Percentiles rank a stretch among this genome's conserved stretches.
Evolutionary conservation across 23 red algal species (phyloP).

Genomic region (Gracilaria domingensis): DNA sequence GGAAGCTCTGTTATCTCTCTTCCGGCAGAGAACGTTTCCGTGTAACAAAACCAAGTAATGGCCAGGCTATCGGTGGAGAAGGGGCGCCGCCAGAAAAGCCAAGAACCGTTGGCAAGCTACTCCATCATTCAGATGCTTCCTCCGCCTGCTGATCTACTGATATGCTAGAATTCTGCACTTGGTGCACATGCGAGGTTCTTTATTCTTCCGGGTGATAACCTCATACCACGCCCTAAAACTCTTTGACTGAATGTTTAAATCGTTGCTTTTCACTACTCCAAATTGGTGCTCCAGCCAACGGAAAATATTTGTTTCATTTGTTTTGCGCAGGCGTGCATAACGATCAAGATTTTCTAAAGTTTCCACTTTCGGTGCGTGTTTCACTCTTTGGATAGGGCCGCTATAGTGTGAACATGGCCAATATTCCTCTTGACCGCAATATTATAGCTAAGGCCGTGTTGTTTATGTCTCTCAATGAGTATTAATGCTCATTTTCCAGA

Average conservation of each 20-base stretch:
- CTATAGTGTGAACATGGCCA: neutral
- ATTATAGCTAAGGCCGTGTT: neutral
- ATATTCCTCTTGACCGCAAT: slow-evolving; percentile 6
- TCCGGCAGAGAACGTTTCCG: neutral
- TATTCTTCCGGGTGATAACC: neutral
- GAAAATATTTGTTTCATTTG: slow-evolving; percentile 31
- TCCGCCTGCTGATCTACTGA: neutral
- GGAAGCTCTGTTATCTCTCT: slow-evolving; percentile 27
- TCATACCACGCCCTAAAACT: neutral
- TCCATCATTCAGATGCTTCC: neutral
- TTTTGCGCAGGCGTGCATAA: slow-evolving; percentile 22
- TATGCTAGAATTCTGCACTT: neutral
- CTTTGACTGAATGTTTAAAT: neutral
- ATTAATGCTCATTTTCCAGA: neutral
- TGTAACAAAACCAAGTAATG: neutral
- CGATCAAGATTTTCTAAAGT: slow-evolving; percentile 1
- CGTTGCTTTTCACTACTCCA: neutral
- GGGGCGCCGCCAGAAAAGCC: neutral
- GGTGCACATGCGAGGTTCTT: slow-evolving; percentile 14
- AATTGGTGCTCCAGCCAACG: neutral
- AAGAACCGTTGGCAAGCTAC: slow-evolving; percentile 5
- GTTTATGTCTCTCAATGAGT: neutral
- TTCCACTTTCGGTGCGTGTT: neutral
- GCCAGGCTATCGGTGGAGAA: neutral
- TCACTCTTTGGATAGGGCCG: neutral